A percentile compares a stretch with the other conserved stretches of the same genome.
Evolutionary conservation across 2,329 filamentous ascomycete genomes (phyloP).

Genomic region (Aspergillus sojae): DNA sequence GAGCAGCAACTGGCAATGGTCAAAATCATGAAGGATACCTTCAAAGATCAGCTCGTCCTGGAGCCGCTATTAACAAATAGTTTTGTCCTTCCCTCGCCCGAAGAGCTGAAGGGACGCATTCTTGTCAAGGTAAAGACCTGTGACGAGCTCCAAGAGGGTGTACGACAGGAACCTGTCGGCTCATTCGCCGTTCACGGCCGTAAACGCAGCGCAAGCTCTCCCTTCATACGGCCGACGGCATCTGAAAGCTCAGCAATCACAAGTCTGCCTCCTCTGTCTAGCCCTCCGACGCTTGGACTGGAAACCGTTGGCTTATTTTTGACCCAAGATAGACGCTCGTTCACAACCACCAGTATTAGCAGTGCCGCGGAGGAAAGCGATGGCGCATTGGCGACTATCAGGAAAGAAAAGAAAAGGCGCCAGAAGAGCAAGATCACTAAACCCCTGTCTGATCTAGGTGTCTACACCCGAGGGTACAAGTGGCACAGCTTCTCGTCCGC

Average conservation of each 20-base stretch:
- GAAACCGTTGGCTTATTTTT: conserved; percentile 48
- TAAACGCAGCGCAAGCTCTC: conserved; percentile 75
- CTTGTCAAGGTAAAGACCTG: conserved; percentile 94
- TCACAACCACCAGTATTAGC: conserved; percentile 56
- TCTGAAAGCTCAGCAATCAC: conserved; percentile 60
- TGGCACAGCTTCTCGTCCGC: conserved; percentile 77
- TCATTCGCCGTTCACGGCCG: conserved; percentile 44
- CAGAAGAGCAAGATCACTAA: conserved; percentile 81
- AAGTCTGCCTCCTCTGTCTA: conserved; percentile 53
- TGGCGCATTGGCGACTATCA: conserved; percentile 51
- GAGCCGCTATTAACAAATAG: conserved; percentile 71
- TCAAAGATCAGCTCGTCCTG: conserved; percentile 76
- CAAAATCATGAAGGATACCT: conserved; percentile 81
- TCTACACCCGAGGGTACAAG: conserved; percentile 77
- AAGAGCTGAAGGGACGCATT: conserved; percentile 79
- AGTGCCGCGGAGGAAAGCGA: conserved; percentile 80
- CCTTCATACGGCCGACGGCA: conserved; percentile 65
- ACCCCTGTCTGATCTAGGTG: conserved; percentile 80
- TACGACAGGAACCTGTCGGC: conserved; percentile 43
- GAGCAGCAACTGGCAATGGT: conserved; percentile 87
- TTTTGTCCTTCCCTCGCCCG: conserved; percentile 76
- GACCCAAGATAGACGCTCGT: conserved; percentile 55
- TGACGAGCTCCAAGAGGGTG: conserved; percentile 54
- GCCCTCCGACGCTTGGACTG: conserved; percentile 56
- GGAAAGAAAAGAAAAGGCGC: conserved; percentile 63